Conservation (phyloP, 306 rosid genomes). For the Cicer pinnatifidum region DNA sequence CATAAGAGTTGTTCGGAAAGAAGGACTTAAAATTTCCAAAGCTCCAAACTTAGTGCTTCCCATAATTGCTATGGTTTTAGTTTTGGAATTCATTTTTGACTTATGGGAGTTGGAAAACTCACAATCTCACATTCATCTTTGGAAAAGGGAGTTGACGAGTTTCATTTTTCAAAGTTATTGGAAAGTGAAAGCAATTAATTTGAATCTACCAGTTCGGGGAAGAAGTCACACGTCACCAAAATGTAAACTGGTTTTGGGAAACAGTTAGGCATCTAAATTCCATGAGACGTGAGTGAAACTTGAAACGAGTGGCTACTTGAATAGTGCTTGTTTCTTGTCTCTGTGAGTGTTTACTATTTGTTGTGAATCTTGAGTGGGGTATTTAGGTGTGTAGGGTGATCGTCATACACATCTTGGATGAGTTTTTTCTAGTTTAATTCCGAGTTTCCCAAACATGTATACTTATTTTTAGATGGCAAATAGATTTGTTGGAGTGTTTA, state of each 20-base stretch:
- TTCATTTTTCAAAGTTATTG: neutral
- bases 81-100: slow-evolving; percentile 4
- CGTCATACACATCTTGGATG: neutral
- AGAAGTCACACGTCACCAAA: slow-evolving; percentile 5
- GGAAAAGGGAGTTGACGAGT: neutral
- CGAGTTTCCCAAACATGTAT: neutral
- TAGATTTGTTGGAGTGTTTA: neutral
- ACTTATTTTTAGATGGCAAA: neutral
- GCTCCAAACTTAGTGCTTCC: neutral
- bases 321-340: slow-evolving; percentile 1
- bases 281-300: neutral
- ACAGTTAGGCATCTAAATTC: neutral
- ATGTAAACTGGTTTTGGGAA: neutral
- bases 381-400: neutral
- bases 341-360: neutral
- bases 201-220: neutral
- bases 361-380: neutral
- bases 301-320: neutral
- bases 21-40: neutral
- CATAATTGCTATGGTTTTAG: neutral
- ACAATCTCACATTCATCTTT: neutral
- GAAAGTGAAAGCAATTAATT: neutral
- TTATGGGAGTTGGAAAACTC: neutral
- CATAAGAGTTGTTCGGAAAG: neutral
- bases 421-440: neutral